phyloP scores from a whole-genome alignment of 2,329 filamentous ascomycete genomes.

The Pestalotiopsis sp. region DNA sequence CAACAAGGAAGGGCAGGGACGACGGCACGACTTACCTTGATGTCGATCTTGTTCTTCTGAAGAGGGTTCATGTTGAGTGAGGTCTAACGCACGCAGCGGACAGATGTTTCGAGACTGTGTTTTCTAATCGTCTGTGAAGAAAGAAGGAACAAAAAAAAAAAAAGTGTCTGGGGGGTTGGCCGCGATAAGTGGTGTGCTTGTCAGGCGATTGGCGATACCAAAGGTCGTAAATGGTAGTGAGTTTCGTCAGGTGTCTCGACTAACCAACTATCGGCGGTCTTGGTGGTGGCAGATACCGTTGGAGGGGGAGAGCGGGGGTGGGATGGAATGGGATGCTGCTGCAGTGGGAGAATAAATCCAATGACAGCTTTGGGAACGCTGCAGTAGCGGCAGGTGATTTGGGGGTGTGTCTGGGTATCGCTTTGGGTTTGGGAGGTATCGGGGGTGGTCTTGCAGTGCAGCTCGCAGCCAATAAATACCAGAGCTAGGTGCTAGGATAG shows the following conservation, averaged over 20 bases:
- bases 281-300: conserved; percentile 5
- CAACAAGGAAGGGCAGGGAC: background rate
- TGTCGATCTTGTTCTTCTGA: conserved; percentile 97
- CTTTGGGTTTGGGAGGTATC: background rate
- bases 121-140: conserved; percentile 11
- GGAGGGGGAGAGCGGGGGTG: conserved; percentile 5
- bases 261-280: background rate
- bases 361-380: background rate
- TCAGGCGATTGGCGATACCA: conserved; percentile 1
- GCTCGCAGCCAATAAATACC: background rate
- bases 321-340: background rate
- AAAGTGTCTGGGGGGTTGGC: background rate
- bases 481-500: background rate
- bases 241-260: conserved; percentile 5
- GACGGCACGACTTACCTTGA: conserved; percentile 70
- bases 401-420: background rate
- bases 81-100: conserved; percentile 11
- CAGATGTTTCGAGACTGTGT: conserved; percentile 4
- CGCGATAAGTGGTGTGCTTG: conserved; percentile 1
- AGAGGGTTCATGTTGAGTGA: conserved; percentile 80
- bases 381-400: background rate
- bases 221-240: background rate
- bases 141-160: background rate
- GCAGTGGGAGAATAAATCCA: background rate
- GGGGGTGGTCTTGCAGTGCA: background rate